Evolutionary conservation across 2,329 filamentous ascomycete species (phyloP).

Genomic region (Trichoderma koningii): DNA sequence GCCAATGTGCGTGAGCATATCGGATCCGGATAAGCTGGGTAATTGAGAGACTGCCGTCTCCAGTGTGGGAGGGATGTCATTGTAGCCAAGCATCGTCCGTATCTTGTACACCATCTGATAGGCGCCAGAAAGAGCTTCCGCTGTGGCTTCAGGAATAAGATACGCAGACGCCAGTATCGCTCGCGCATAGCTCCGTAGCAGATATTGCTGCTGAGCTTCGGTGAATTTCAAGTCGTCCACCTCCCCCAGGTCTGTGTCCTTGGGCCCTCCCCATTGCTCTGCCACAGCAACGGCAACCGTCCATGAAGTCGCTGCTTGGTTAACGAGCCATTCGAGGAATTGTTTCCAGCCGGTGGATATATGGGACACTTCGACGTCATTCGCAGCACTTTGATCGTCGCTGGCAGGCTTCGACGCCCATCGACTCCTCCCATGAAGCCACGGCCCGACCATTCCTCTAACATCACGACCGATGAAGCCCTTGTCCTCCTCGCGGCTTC

Average conservation of each 20-base stretch:
- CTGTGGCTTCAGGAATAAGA: constrained; percentile 60
- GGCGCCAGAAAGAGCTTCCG: constrained; percentile 60
- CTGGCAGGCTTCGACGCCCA: constrained; percentile 44
- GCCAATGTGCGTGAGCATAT: constrained; percentile 30
- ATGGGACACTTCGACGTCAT: constrained; percentile 34
- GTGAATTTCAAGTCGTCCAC: constrained; percentile 59
- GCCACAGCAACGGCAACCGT: constrained; percentile 62
- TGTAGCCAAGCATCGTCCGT: constrained; percentile 57
- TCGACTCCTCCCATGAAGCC: constrained; percentile 67
- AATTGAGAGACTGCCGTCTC: constrained; percentile 20
- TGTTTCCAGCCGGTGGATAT: constrained; percentile 67
- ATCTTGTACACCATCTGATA: constrained; percentile 63
- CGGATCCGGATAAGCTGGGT: constrained; percentile 41
- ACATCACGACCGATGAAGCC: constrained; percentile 62
- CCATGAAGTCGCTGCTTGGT: constrained; percentile 62
- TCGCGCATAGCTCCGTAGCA: constrained; percentile 67
- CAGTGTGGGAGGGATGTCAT: constrained; percentile 34
- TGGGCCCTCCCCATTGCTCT: constrained; percentile 72
- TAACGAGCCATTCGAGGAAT: constrained; percentile 66
- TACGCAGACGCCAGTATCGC: constrained; percentile 69
- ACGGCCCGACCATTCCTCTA: constrained; percentile 69
- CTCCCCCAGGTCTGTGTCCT: constrained; percentile 68
- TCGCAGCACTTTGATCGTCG: constrained; percentile 26
- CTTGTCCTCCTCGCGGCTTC: constrained; percentile 43
- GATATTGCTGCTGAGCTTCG: constrained; percentile 59